phyloP scores from a whole-genome alignment of 2,329 filamentous ascomycete species.

The Cladosporium velox region DNA sequence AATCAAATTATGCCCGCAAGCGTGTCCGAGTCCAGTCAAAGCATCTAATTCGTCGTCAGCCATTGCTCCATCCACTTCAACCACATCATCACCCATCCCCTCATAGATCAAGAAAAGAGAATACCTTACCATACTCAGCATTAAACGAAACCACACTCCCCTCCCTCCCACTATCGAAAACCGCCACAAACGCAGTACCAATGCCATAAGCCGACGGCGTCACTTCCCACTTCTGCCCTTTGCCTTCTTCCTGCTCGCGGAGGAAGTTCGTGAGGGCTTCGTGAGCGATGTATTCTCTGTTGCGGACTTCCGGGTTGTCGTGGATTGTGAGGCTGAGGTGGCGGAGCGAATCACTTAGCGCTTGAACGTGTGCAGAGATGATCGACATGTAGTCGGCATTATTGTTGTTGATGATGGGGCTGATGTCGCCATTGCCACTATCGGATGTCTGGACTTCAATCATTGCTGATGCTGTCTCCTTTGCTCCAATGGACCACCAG shows the following conservation, averaged over 20 bases:
- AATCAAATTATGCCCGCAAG: slow-evolving; percentile 46
- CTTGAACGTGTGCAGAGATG: slow-evolving; percentile 36
- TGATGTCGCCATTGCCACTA: neutral
- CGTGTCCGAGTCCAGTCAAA: slow-evolving; percentile 45
- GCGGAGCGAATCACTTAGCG: slow-evolving; percentile 45
- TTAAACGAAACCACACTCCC: slow-evolving; percentile 46
- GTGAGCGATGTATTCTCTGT: slow-evolving; percentile 53
- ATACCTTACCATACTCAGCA: slow-evolving; percentile 50
- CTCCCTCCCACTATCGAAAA: slow-evolving; percentile 47
- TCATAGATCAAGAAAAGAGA: slow-evolving; percentile 38
- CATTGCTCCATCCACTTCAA: too few relatives aligned
- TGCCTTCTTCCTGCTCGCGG: too few relatives aligned
- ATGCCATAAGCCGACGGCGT: slow-evolving; percentile 48
- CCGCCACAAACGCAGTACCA: slow-evolving; percentile 56
- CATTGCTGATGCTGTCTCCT: neutral
- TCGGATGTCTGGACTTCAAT: neutral
- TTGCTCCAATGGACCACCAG: too few relatives aligned
- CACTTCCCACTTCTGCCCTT: slow-evolving; percentile 25
- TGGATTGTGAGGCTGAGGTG: slow-evolving; percentile 54
- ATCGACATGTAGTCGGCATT: neutral
- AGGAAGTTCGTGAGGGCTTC: slow-evolving; percentile 53
- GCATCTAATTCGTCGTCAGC: too few relatives aligned
- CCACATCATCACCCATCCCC: neutral
- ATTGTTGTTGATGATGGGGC: neutral
- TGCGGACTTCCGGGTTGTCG: slow-evolving; percentile 54